A percentile compares a stretch with the other conserved stretches of the same genome.
Evolutionary conservation across 2,329 filamentous ascomycete species (phyloP).

Genomic region (Colletotrichum sojae): DNA sequence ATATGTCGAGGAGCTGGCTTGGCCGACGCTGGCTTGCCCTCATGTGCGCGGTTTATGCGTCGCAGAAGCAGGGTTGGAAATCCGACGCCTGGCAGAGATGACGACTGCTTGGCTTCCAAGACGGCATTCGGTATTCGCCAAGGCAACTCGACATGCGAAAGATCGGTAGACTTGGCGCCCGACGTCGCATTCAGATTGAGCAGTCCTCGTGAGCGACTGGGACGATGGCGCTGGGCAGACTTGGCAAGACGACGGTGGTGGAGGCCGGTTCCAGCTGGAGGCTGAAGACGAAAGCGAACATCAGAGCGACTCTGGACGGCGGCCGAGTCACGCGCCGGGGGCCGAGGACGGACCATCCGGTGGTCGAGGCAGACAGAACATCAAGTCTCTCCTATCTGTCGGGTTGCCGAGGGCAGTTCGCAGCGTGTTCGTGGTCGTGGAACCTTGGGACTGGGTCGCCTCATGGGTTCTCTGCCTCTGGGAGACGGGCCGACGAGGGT

Average conservation of each 20-base stretch:
- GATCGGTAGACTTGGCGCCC: conserved; percentile 8
- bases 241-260: conserved; percentile 25
- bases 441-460: not conserved
- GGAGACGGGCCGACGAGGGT: not conserved
- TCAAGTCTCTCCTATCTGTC: conserved; percentile 2
- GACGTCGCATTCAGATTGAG: conserved; percentile 28
- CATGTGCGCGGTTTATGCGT: conserved; percentile 22
- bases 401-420: not conserved
- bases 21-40: conserved; percentile 15
- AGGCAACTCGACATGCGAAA: conserved; percentile 1
- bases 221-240: conserved; percentile 26
- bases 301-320: not conserved
- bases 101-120: conserved; percentile 30
- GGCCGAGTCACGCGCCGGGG: conserved; percentile 15
- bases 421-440: not conserved
- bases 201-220: conserved; percentile 9
- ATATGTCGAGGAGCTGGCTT: conserved; percentile 18
- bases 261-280: not conserved
- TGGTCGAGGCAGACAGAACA: conserved; percentile 12
- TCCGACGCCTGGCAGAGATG: conserved; percentile 8
- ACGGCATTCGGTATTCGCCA: conserved; percentile 31
- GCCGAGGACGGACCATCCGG: not conserved
- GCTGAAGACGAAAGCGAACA: conserved; percentile 24
- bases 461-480: not conserved
- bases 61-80: conserved; percentile 11